Percentiles rank a stretch among this genome's conserved stretches.
These are phyloP conservation scores for Lactifluus rugatus DNA, from an alignment of 768 basidiomycete genomes.

Conservation along the genomic window DNA sequence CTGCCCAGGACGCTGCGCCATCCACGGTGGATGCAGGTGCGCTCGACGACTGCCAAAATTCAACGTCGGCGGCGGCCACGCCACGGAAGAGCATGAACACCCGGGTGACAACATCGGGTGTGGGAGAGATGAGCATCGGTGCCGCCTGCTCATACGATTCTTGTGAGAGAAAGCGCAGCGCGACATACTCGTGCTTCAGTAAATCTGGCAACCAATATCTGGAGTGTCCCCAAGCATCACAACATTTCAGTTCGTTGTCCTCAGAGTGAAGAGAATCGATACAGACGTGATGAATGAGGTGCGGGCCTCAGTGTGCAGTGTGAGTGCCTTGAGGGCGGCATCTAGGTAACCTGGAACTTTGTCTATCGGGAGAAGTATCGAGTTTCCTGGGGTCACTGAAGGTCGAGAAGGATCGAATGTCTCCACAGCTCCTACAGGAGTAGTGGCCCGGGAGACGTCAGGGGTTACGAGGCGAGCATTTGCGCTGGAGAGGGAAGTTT, in stretches of 20 bases:
- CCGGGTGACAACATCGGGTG: slow-evolving; percentile 35
- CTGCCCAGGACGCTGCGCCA: slow-evolving; percentile 25
- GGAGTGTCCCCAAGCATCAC: background rate
- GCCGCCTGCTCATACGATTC: slow-evolving; percentile 34
- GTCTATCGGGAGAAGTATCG: slow-evolving; percentile 23
- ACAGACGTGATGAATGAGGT: slow-evolving; percentile 39
- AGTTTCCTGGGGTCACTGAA: background rate
- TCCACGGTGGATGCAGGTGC: too few species aligned
- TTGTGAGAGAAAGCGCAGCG: slow-evolving; percentile 39
- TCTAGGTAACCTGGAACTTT: slow-evolving; percentile 32
- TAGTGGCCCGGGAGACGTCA: background rate
- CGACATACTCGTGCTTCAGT: slow-evolving; percentile 31
- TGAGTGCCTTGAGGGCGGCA: slow-evolving; percentile 25
- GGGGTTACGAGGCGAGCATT: background rate
- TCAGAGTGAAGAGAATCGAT: slow-evolving; percentile 17
- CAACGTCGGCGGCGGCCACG: slow-evolving; percentile 21
- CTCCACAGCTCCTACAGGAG: background rate
- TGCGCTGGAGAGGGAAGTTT: background rate
- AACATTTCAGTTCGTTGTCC: background rate
- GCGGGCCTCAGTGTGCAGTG: slow-evolving; percentile 35
- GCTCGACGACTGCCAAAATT: slow-evolving; percentile 25
- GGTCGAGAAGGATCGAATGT: slow-evolving; percentile 6
- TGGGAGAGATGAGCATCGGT: slow-evolving; percentile 30
- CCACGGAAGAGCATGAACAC: slow-evolving; percentile 42
- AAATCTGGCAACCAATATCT: slow-evolving; percentile 38